Base-by-base conservation (phyloP, 2,329 filamentous ascomycete genomes). In the Verticillium klebahnii region DNA sequence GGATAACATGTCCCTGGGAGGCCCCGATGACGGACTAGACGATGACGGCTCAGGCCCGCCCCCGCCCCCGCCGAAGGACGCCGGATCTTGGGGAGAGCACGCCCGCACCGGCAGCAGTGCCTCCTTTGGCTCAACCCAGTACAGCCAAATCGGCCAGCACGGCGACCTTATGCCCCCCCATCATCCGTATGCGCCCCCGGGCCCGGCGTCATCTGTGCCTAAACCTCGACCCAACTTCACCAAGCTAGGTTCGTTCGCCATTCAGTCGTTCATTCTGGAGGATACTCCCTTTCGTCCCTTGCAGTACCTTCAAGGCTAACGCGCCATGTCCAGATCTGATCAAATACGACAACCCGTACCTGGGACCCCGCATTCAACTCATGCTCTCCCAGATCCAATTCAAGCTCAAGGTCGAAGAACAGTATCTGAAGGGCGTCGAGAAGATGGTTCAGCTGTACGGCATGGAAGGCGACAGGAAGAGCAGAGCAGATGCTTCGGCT, bases 301-400 rank as follows among this genome's bases (percentile, higher is more conserved):
- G 34, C 14, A 3, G 56, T 37, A 11, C 7, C 14, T 40, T 54
- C 25, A 5, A 57, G 25, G 36, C 60, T 61, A 56, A 64, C 64
- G 62, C 61, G 62, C 50, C 37, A 2, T 54, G 19, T 2, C 29
- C 64, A 97, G 95, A 99, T 78, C 82, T 99, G 66, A 97, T 99
- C 80, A 98, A 98, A 86, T 97, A 96, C 78, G 95, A 99, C 74
- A 97, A 93, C 36, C 91, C 91, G 19, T 92, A 97, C 74, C 88
- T 99, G 65, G 95, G 95, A 37, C 94, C 95, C 64, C 93, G 96
- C 68, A 99, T 99, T 71, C 95, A 99, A 80, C 90, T 98, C 71
- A 99, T 99, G 95, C 82, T 99, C 72, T 96, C 95, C 57, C 95
- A 99, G 76, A 89, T 99, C 66, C 93, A 98, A 77, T 99, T 99